phyloP scores from a whole-genome alignment of 2,329 filamentous ascomycete genomes.

The Trichoderma hamatum region DNA sequence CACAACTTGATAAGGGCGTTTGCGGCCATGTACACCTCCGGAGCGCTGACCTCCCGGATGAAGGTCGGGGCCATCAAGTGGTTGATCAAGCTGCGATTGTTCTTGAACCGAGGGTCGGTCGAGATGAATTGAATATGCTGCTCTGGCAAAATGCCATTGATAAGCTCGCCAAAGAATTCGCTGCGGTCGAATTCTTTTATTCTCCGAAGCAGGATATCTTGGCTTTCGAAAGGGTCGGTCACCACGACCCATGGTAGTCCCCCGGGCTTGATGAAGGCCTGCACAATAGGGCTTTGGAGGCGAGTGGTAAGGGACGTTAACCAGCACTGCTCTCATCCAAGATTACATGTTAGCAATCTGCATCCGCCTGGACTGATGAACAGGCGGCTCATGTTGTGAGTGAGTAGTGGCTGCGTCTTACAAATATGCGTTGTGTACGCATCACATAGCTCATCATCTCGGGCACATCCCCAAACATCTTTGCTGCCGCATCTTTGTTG shows the following conservation, averaged over 20 bases:
- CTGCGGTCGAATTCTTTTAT: conserved; percentile 19
- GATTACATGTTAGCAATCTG: conserved; percentile 3
- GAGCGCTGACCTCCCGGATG: conserved; percentile 13
- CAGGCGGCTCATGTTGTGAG: neutral
- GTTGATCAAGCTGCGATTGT: conserved; percentile 16
- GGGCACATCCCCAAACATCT: conserved; percentile 17
- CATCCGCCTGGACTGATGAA: neutral
- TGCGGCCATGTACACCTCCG: conserved; percentile 19
- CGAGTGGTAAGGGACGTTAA: conserved; percentile 17
- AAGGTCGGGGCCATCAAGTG: conserved; percentile 21
- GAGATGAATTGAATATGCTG: conserved; percentile 16
- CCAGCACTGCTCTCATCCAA: conserved; percentile 7
- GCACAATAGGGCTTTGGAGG: conserved; percentile 16
- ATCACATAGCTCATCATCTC: conserved; percentile 20
- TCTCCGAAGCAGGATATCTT: conserved; percentile 20
- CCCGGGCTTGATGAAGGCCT: conserved; percentile 13
- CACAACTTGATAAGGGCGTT: conserved; percentile 13
- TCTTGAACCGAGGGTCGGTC: conserved; percentile 16
- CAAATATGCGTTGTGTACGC: conserved; percentile 17
- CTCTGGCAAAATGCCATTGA: conserved; percentile 13
- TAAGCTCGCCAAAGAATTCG: conserved; percentile 1
- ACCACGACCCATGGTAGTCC: conserved; percentile 14
- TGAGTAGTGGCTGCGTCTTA: neutral
- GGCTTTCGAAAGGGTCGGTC: conserved; percentile 16
- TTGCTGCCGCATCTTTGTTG: conserved; percentile 18